Evolutionary conservation across 139 green algal species (phyloP), one percentile per base, ranked within the genome.

Genomic region (Coelastrella sp.): DNA sequence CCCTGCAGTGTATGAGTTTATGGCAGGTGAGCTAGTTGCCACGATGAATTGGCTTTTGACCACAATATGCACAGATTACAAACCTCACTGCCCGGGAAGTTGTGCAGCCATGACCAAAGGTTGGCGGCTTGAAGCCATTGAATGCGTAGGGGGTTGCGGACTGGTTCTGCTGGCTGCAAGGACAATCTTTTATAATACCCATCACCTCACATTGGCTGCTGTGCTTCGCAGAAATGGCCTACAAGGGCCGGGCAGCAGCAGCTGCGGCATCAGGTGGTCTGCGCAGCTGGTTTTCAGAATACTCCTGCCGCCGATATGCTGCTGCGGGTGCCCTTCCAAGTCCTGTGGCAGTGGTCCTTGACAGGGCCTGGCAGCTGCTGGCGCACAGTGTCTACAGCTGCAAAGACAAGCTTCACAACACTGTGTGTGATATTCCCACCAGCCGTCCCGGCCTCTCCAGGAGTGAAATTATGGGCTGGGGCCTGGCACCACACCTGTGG

Each of bases 1-100:
- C 70, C 92, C 91, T 9, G 72, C 90, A 20, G 86, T 94, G 35
- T 95, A 93, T 68, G 92, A 94, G 75, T 82, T 94, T 66, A 93
- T 92, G 88, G 85, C 81, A 76, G 68, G 68, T 76, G 68, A 25
- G 68, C 19, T 20, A 70, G 63, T 6, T 12, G 15, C 15, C 12
- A 87, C 12, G 78, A 76, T 76, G 68, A 49, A n/a, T n/a, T n/a
- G n/a, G 35, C 35, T 49, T 49, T 49, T 49, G 35, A 49, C 35
- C 35, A 49, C 35, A 49, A 49, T 49, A 49, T 49, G 35, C 3
- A 49, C 35, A 49, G 3, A 49, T 5, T 3, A 49, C 35, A 49
- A 49, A 49, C 35, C 35, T 49, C 35, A 49, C 35, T 49, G 35
- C 35, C 35, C 35, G 35, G 35, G 35, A 49, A 49, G 35, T 49